Evolutionary conservation across 495 filamentous ascomycete genomes (phyloP).

Genomic region (Aspergillus taichungensis): DNA sequence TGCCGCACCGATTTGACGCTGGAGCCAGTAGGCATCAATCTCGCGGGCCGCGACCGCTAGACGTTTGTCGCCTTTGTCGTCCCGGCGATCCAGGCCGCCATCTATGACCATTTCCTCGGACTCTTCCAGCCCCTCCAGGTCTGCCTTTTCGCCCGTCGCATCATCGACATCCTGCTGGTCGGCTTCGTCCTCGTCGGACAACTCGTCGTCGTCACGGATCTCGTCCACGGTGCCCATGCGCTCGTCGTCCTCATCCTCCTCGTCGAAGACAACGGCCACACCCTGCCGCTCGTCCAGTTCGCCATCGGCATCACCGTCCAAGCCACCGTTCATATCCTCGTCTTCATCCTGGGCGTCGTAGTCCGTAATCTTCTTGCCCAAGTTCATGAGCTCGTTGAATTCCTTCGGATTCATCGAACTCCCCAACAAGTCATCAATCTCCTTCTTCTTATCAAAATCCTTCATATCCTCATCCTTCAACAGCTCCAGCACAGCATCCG

Average conservation of each 20-base stretch:
- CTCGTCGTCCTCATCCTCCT: conserved; percentile 86
- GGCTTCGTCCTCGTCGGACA: conserved; percentile 62
- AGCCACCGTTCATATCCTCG: conserved; percentile 66
- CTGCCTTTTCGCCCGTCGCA: conserved; percentile 37
- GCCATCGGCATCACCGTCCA: conserved; percentile 50
- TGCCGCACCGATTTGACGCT: conserved; percentile 78
- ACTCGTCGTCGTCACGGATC: conserved; percentile 64
- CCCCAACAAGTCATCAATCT: conserved; percentile 88
- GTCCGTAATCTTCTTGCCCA: conserved; percentile 98
- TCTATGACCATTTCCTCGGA: conserved; percentile 77
- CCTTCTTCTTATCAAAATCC: conserved; percentile 97
- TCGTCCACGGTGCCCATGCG: conserved; percentile 65
- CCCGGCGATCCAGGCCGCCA: conserved; percentile 36
- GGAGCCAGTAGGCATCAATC: conserved; percentile 96
- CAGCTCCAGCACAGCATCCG: conserved; percentile 82
- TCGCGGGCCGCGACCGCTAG: conserved; percentile 64
- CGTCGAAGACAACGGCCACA: conserved; percentile 94
- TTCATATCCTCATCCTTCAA: conserved; percentile 95
- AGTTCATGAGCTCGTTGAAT: conserved; percentile 93
- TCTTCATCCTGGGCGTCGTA: conserved; percentile 97
- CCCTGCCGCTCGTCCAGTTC: conserved; percentile 91
- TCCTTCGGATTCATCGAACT: conserved; percentile 74
- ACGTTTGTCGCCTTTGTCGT: conserved; percentile 45
- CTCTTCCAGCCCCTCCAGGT: conserved; percentile 38
- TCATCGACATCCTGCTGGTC: conserved; percentile 48